phyloP scores from a whole-genome alignment of 306 rosid genomes.

The Hylodesmum podocarpum region DNA sequence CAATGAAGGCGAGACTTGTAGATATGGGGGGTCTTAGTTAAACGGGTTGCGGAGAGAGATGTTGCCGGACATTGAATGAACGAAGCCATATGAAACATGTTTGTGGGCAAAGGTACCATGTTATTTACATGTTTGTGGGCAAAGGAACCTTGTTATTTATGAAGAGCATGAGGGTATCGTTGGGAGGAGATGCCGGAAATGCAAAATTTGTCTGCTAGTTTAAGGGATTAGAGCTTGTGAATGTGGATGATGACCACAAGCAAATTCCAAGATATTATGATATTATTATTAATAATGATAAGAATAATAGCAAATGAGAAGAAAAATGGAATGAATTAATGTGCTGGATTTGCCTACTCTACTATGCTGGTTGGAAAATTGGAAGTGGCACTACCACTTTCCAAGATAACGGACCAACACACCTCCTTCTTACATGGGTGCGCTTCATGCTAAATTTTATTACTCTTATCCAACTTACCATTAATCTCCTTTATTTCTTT shows the following conservation, averaged over 20 bases:
- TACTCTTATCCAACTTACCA: neutral
- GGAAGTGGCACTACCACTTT: neutral
- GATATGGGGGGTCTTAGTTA: slow-evolving; percentile 40
- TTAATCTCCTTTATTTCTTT: neutral
- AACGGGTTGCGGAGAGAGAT: slow-evolving; percentile 45
- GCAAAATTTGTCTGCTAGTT: slow-evolving; percentile 59
- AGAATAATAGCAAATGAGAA: neutral
- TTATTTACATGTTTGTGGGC: neutral
- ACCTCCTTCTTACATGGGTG: neutral
- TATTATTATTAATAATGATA: neutral
- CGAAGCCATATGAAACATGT: slow-evolving; percentile 87
- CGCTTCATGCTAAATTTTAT: too few species aligned
- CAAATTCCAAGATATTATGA: neutral
- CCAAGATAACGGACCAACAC: slow-evolving; percentile 25
- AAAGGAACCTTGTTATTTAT: neutral
- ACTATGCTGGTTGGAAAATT: neutral
- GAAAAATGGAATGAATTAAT: neutral
- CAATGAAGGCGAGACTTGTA: slow-evolving; percentile 50
- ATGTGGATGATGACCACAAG: neutral
- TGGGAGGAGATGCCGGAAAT: slow-evolving; percentile 59
- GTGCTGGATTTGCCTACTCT: neutral
- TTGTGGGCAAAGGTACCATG: neutral
- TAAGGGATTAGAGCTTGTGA: slow-evolving; percentile 6
- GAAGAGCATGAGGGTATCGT: slow-evolving; percentile 40
- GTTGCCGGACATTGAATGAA: slow-evolving; percentile 53